A percentile compares a stretch with the other conserved stretches of the same genome.
Conservation (phyloP, 2,329 filamentous ascomycete genomes). For the Aureobasidium sp. region DNA sequence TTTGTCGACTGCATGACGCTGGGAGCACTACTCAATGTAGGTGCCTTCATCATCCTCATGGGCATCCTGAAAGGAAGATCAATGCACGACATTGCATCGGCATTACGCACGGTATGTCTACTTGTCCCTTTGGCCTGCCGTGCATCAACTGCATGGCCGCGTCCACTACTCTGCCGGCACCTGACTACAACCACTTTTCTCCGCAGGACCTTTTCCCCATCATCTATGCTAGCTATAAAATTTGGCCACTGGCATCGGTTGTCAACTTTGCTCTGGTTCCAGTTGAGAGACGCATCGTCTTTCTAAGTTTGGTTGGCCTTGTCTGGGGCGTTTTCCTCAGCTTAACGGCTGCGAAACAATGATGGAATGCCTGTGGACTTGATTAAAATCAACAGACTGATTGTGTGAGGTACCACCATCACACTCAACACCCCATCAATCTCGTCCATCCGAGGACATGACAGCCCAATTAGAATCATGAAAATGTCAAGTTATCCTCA, state of each 20-base stretch:
- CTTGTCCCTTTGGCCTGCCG: neutral
- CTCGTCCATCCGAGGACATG: too few relatives aligned
- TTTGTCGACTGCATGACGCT: constrained; percentile 56
- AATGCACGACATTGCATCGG: neutral
- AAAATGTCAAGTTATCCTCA: too few relatives aligned
- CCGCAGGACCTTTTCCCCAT: constrained; percentile 38
- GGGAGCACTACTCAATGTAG: constrained; percentile 55
- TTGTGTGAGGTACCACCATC: too few relatives aligned
- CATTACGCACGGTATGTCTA: neutral
- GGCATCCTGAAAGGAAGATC: constrained; percentile 34
- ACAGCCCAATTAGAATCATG: too few relatives aligned
- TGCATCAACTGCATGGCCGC: constrained; percentile 4
- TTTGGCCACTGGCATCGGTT: constrained; percentile 65
- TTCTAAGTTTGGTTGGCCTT: constrained; percentile 64
- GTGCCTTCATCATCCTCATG: constrained; percentile 52
- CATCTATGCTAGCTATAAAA: constrained; percentile 60
- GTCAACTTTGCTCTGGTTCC: constrained; percentile 65
- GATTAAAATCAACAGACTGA: too few relatives aligned
- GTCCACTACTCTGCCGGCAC: neutral
- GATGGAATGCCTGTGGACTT: neutral
- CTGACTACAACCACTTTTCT: neutral
- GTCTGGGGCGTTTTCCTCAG: constrained; percentile 71
- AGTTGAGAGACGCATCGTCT: constrained; percentile 60
- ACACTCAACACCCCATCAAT: too few relatives aligned
- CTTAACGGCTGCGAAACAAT: constrained; percentile 32